These are phyloP conservation scores for Chenopodium album DNA, from an alignment of 148 eudicot genomes.

Conservation along the genomic window DNA sequence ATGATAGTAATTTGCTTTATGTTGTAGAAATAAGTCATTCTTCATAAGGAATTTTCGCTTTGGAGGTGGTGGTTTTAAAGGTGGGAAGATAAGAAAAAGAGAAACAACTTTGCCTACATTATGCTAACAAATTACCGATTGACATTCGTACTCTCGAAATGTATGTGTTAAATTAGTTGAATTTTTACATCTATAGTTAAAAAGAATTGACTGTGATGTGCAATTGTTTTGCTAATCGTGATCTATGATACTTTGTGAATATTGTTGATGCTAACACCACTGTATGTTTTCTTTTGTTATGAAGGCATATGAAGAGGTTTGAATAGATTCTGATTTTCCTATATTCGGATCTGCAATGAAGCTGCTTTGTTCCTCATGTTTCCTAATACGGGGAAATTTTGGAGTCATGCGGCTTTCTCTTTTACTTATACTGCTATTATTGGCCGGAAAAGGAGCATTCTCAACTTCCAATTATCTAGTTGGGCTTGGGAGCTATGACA, in stretches of 20 bases:
- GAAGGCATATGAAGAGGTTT: slow-evolving; percentile 34
- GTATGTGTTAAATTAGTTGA: not conserved
- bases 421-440: slow-evolving; percentile 32
- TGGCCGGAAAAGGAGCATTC: slow-evolving; percentile 29
- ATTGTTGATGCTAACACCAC: not conserved
- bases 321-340: not conserved
- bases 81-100: not conserved
- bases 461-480: slow-evolving; percentile 68
- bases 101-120: too few relatives aligned
- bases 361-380: slow-evolving; percentile 19
- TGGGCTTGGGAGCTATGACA: slow-evolving; percentile 98
- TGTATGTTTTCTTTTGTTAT: not conserved
- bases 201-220: not conserved
- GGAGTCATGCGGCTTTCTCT: slow-evolving; percentile 45
- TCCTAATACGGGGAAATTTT: slow-evolving; percentile 21
- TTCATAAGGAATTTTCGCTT: too few relatives aligned
- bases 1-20: not conserved
- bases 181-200: too few relatives aligned
- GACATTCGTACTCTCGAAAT: too few relatives aligned
- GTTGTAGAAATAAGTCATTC: too few relatives aligned
- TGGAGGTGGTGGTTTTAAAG: not conserved
- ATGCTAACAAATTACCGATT: too few relatives aligned
- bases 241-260: not conserved
- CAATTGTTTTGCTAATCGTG: not conserved
- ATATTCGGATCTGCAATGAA: slow-evolving; percentile 33